Conservation (phyloP, 2,329 filamentous ascomycete species). For the Sordariomycetes sp. region DNA sequence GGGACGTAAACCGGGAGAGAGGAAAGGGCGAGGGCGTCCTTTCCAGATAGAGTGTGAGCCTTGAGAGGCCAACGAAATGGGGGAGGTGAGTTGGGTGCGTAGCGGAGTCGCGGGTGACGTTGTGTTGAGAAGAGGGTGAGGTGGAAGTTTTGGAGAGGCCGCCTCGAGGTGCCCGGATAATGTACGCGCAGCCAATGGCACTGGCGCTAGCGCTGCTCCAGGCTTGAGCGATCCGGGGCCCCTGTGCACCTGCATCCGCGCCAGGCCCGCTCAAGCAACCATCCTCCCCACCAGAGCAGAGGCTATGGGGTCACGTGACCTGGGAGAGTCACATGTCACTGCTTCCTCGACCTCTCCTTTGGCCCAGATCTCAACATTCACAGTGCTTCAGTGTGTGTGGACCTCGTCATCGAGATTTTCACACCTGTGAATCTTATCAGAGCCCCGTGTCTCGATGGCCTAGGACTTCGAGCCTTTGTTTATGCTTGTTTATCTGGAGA, state of each 20-base stretch:
- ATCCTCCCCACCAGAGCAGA: not conserved
- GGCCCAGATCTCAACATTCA: too few species aligned
- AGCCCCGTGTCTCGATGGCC: too few species aligned
- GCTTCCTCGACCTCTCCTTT: not conserved
- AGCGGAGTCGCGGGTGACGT: not conserved
- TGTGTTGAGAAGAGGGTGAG: constrained; percentile 7
- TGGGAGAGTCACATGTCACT: not conserved
- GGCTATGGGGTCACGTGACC: not conserved
- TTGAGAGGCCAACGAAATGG: not conserved
- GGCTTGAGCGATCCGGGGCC: not conserved
- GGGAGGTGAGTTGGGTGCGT: not conserved
- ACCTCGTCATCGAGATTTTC: too few species aligned
- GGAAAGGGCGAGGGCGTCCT: constrained; percentile 2
- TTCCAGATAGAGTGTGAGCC: not conserved
- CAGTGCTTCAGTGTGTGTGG: too few species aligned
- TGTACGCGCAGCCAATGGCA: not conserved
- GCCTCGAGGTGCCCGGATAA: not conserved
- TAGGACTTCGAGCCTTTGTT: too few species aligned
- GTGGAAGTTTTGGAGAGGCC: constrained; percentile 6
- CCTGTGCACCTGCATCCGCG: not conserved
- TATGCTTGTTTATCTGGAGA: too few species aligned
- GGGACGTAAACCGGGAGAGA: constrained; percentile 2
- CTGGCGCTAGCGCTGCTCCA: not conserved
- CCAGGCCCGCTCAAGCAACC: not conserved
- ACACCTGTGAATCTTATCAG: too few species aligned